These are phyloP conservation scores for Lagenaria siceraria DNA, from an alignment of 306 rosid genomes.

Conservation along the genomic window DNA sequence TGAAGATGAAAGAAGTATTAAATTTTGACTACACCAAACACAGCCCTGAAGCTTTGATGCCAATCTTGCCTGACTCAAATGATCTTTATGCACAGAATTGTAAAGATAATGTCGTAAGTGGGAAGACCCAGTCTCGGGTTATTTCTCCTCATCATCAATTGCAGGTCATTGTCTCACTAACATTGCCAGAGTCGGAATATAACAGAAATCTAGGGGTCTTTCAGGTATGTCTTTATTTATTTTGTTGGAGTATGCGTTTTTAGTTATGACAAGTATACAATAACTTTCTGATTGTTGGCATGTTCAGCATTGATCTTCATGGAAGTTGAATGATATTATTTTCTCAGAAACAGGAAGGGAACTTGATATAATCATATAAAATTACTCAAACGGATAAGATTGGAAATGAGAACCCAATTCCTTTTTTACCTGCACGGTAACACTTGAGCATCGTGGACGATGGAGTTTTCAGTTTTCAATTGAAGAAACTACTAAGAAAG, in stretches of 20 bases:
- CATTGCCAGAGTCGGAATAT: constrained; percentile 66
- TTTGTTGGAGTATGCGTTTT: neutral
- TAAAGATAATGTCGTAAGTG: constrained; percentile 9
- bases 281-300: neutral
- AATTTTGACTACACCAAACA: constrained; percentile 57
- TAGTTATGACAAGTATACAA: neutral
- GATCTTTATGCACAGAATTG: constrained; percentile 22
- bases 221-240: constrained; percentile 37
- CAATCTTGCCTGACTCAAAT: constrained; percentile 29
- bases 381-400: neutral
- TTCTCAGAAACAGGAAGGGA: neutral
- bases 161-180: constrained; percentile 28
- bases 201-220: constrained; percentile 75
- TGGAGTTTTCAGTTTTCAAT: neutral
- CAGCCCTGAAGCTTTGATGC: constrained; percentile 62
- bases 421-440: neutral
- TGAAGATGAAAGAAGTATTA: constrained; percentile 40
- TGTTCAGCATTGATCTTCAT: neutral
- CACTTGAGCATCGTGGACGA: neutral
- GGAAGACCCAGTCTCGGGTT: constrained; percentile 20
- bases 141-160: constrained; percentile 41
- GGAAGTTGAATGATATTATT: neutral
- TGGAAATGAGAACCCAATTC: neutral
- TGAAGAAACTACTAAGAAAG: neutral
- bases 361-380: neutral